Base-by-base conservation (phyloP, 306 rosid species). In the Fragaria vesca region DNA sequence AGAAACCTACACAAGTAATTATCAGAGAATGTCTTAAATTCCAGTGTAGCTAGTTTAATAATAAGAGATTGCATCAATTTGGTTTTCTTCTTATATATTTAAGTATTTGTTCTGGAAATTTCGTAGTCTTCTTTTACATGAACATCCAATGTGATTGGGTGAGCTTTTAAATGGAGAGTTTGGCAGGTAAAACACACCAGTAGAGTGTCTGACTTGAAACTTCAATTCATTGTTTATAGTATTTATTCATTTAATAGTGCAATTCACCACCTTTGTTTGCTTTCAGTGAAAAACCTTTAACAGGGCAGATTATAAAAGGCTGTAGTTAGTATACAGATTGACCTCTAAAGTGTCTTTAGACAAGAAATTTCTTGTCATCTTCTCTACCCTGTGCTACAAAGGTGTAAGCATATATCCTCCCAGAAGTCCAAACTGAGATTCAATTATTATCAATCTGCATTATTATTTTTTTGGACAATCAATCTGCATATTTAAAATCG, bases 11-110 rank as follows among this genome's bases (percentile, higher is more conserved):
- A 3, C 13, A 17, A 9, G 70, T 38, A 66, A 18, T 36, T 20
- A 38, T 38, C 34, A 72, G 47, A 71, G 43, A 52, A 72, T 52
- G 76, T 72, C 52, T 68, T 20, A 68, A 43, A 68, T 68, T 68
- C 17, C 51, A 20, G 54, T 68, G 28, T 68, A 38, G 5, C 17
- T 54, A 51, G 46, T 73, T 54, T n/a, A 54, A 72, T 32, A 34
- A 11, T 34, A 52, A 72, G 45, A 72, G 65, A 72, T 32, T 32
- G 65, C 38, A 52, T 12, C 12, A 20, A 4, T 32, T 51, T 51
- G 47, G 43, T 51, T 72, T 32, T 32, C 26, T 30, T 68, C 72
- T 68, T 42, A n/a, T 68, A 42, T 21, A 68, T 42, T 21, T 9
- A 66, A 68, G 72, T 40, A 21, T 42, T 68, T 12, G n/a, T 43